A percentile compares a stretch with the other conserved stretches of the same genome.
phyloP scores from a whole-genome alignment of 768 basidiomycete genomes.

The Suillus discolor region DNA sequence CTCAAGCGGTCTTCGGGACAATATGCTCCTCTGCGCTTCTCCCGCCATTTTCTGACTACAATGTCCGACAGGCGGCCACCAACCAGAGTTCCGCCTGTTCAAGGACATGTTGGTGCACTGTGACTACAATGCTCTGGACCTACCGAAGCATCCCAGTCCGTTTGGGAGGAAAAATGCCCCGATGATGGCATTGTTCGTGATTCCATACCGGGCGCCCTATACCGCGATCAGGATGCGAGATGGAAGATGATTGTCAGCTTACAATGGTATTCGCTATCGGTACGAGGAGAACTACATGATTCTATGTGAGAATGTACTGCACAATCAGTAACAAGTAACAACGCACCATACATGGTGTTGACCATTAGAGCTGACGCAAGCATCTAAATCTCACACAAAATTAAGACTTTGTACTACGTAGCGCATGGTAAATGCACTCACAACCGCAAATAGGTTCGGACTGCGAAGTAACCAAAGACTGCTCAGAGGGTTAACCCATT shows the following conservation, averaged over 20 bases:
- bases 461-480: slow-evolving; percentile 55
- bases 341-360: neutral
- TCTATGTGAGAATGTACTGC: slow-evolving; percentile 32
- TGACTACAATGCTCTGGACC: slow-evolving; percentile 22
- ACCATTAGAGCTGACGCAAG: neutral
- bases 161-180: slow-evolving; percentile 61
- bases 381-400: neutral
- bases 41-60: slow-evolving; percentile 46
- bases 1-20: slow-evolving; percentile 65
- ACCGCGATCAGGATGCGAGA: neutral
- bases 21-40: slow-evolving; percentile 52
- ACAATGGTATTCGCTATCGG: slow-evolving; percentile 66
- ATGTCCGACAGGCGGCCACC: slow-evolving; percentile 58
- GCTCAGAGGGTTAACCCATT: slow-evolving; percentile 59
- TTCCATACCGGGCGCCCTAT: slow-evolving; percentile 57
- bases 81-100: slow-evolving; percentile 55
- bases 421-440: slow-evolving; percentile 32
- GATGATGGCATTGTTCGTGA: slow-evolving; percentile 57
- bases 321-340: neutral
- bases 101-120: neutral
- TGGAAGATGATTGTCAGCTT: slow-evolving; percentile 18
- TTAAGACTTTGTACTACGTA: neutral
- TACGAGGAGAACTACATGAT: slow-evolving; percentile 39
- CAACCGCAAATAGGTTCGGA: slow-evolving; percentile 59
- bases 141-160: slow-evolving; percentile 61